Percentiles rank a stretch among this genome's conserved stretches.
Conservation (phyloP, 2,329 filamentous ascomycete genomes). For the Fusarium avenaceum region DNA sequence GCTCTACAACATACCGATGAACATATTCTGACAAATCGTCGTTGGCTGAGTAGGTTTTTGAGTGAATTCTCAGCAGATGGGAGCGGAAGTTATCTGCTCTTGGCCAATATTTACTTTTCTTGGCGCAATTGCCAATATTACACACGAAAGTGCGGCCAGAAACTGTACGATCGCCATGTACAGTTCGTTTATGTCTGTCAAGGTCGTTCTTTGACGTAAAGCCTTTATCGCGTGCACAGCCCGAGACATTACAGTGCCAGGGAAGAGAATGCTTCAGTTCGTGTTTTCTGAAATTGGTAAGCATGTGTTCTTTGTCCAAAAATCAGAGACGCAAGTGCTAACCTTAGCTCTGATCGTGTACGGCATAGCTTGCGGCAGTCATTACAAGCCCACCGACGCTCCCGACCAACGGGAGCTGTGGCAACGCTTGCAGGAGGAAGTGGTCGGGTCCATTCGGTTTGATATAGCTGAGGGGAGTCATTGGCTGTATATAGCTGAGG, state of each 20-base stretch:
- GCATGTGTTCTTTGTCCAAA: slow-evolving; percentile 8
- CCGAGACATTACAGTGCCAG: slow-evolving; percentile 69
- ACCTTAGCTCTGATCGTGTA: slow-evolving; percentile 70
- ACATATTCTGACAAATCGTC: slow-evolving; percentile 57
- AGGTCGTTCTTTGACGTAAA: slow-evolving; percentile 88
- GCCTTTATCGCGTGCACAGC: slow-evolving; percentile 72
- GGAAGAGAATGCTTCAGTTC: slow-evolving; percentile 76
- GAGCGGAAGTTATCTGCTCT: slow-evolving; percentile 88
- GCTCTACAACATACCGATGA: slow-evolving; percentile 32
- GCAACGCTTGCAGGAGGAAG: slow-evolving; percentile 35
- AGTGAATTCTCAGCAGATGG: slow-evolving; percentile 80
- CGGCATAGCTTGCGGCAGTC: slow-evolving; percentile 59
- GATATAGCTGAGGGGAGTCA: slow-evolving; percentile 8
- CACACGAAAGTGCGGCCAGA: slow-evolving; percentile 48
- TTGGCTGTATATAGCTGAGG: slow-evolving; percentile 21
- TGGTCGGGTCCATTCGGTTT: slow-evolving; percentile 27
- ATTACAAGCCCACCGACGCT: slow-evolving; percentile 52
- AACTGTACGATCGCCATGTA: slow-evolving; percentile 68
- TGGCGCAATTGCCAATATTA: slow-evolving; percentile 42
- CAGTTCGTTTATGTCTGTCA: slow-evolving; percentile 80
- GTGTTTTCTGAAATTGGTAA: slow-evolving; percentile 74
- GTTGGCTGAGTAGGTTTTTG: slow-evolving; percentile 52
- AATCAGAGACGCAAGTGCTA: slow-evolving; percentile 17
- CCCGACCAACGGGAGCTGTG: slow-evolving; percentile 32
- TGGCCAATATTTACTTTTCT: slow-evolving; percentile 76